Evolutionary conservation across 2,329 filamentous ascomycete species (phyloP).

Genomic region (Aspergillus transmontanensis): DNA sequence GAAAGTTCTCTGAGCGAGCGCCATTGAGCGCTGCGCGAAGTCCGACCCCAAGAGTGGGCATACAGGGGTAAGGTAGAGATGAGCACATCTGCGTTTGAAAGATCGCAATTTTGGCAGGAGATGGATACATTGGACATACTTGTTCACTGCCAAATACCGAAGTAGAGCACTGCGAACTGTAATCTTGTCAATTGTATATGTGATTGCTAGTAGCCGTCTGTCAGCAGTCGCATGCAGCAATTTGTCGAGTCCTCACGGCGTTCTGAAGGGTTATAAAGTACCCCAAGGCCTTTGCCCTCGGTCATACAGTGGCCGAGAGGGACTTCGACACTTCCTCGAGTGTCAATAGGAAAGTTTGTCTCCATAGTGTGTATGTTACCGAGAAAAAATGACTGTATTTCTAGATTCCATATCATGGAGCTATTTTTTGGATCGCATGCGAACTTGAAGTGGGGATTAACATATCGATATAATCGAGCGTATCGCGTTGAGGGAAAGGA

Average conservation of each 20-base stretch:
- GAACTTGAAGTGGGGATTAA: too few relatives aligned
- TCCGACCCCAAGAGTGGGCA: too few relatives aligned
- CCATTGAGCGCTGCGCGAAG: rapidly evolving
- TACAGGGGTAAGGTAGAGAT: neutral
- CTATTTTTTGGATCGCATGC: too few relatives aligned
- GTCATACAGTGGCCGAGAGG: neutral
- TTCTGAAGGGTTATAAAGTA: too few relatives aligned
- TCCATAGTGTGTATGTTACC: neutral
- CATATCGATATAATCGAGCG: too few relatives aligned
- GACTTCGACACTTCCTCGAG: neutral
- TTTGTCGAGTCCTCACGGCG: too few relatives aligned
- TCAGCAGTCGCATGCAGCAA: neutral
- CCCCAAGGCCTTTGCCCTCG: too few relatives aligned
- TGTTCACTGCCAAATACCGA: neutral
- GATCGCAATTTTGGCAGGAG: neutral
- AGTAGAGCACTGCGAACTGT: neutral
- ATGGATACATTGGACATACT: neutral
- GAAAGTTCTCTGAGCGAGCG: too few relatives aligned
- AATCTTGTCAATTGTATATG: neutral
- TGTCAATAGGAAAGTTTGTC: rapidly evolving
- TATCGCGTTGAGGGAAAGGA: too few relatives aligned
- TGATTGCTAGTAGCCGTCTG: neutral
- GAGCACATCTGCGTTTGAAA: neutral
- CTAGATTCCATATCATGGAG: neutral
- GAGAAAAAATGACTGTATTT: neutral